Evolutionary conservation across 305 asterid species (phyloP), one percentile per base, ranked within the genome.

Genomic region (Lippia alba): DNA sequence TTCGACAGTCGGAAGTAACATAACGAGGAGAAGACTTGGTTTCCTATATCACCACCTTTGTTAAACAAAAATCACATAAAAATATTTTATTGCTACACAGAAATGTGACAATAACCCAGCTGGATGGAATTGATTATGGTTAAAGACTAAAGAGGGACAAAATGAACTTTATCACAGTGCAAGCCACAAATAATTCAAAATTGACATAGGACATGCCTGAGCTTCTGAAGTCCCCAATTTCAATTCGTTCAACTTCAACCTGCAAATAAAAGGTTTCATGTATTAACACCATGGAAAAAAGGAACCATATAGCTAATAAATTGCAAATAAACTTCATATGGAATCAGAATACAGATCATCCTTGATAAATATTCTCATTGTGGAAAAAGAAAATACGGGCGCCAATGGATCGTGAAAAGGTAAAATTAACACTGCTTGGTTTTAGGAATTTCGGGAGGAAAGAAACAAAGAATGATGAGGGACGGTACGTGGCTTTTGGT

Each of bases 201-300:
- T 66, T 59, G 51, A 66, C 71, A 46, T 19, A 48, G 14, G 59
- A 64, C 84, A 82, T 84, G 70, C 99, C 96, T 72, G 93, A 79
- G 80, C 77, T 78, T 79, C 82, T 84, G 82, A 86, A 80, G 62
- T 87, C 91, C 61, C 96, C 97, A 49, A 94, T 72, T 67, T 91
- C 96, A 64, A 91, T 89, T 63, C 87, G 78, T 83, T 91, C 97
- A 72, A 91, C 91, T 84, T 94, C 99, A 82, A 84, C 85, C 99
- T 93, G 96, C 74, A 84, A 45, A 77, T 39, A 36, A 24, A 56
- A 58, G 51, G 20, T 17, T 74, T 62, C 44, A 54, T 70, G 33
- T 7, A 55, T 56, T 50, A 72, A 45, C 24, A 34, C 11, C 44
- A 51, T 11, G 64, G 68, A 54, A 55, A 55, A 64, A 57, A 69